Evolutionary conservation across 768 basidiomycete species (phyloP).

Genomic region (Suillus subalutaceus): DNA sequence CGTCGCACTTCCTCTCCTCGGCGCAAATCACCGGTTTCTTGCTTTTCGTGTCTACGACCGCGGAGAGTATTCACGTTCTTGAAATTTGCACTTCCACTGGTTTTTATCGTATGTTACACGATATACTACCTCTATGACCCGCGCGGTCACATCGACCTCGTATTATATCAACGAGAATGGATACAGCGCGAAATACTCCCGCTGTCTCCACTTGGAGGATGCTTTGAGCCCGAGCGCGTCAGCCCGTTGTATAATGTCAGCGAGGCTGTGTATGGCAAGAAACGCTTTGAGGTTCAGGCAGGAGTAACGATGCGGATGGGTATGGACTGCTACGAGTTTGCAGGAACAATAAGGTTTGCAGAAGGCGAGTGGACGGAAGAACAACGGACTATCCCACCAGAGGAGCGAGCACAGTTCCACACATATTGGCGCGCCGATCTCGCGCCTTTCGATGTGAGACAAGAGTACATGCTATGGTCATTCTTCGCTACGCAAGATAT

Average conservation of each 20-base stretch:
- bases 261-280: conserved; percentile 61
- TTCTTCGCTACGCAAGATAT: conserved; percentile 92
- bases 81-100: conserved; percentile 46
- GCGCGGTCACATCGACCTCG: conserved; percentile 72
- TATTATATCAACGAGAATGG: conserved; percentile 80
- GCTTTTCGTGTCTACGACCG: conserved; percentile 22
- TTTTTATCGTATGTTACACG: conserved; percentile 31
- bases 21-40: background rate
- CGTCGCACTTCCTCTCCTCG: conserved; percentile 1
- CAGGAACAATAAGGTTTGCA: conserved; percentile 65
- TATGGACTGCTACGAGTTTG: conserved; percentile 91
- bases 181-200: conserved; percentile 69
- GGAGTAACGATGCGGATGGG: conserved; percentile 80
- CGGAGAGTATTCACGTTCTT: conserved; percentile 41
- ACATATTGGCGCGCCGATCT: conserved; percentile 95
- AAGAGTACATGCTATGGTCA: conserved; percentile 88
- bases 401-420: conserved; percentile 71
- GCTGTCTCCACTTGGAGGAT: conserved; percentile 67
- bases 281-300: conserved; percentile 73
- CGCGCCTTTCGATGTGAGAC: conserved; percentile 72
- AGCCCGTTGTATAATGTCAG: conserved; percentile 72
- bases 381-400: conserved; percentile 31
- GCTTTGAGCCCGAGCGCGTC: conserved; percentile 66
- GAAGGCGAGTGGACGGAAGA: conserved; percentile 12
- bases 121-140: conserved; percentile 68